Conservation (phyloP, 148 eudicot species). For the Limonium bicolor region DNA sequence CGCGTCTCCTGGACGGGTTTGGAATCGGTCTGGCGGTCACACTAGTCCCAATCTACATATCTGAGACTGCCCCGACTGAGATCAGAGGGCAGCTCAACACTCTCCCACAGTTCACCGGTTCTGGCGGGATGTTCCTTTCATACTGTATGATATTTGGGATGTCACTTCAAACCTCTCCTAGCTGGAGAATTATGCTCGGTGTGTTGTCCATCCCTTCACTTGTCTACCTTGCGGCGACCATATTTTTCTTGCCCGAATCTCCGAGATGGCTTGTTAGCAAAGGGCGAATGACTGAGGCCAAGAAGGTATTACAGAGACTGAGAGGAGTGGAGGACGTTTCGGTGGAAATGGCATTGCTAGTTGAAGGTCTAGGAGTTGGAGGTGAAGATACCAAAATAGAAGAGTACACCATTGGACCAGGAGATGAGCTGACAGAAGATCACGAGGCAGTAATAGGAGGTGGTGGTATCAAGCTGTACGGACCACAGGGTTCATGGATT, state of each 20-base stretch:
- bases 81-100: slow-evolving; percentile 79
- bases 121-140: slow-evolving; percentile 71
- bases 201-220: slow-evolving; percentile 74
- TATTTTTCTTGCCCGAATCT: slow-evolving; percentile 81
- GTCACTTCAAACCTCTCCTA: slow-evolving; percentile 56
- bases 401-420: slow-evolving; percentile 60
- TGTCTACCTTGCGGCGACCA: slow-evolving; percentile 38
- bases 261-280: slow-evolving; percentile 97
- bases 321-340: slow-evolving; percentile 77
- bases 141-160: slow-evolving; percentile 77
- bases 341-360: slow-evolving; percentile 80
- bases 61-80: slow-evolving; percentile 90
- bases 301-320: slow-evolving; percentile 53
- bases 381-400: slow-evolving; percentile 66
- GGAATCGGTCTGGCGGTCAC: slow-evolving; percentile 91
- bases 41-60: slow-evolving; percentile 66
- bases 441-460: slow-evolving; percentile 19
- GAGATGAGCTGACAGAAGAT: slow-evolving; percentile 30
- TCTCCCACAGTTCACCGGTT: slow-evolving; percentile 83
- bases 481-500: slow-evolving; percentile 55
- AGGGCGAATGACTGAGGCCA: slow-evolving; percentile 85
- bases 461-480: slow-evolving; percentile 42
- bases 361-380: slow-evolving; percentile 79
- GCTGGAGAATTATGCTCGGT: slow-evolving; percentile 90
- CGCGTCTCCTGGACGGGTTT: slow-evolving; percentile 84